Evolutionary conservation across 108 stramenopile species (phyloP), one percentile per base, ranked within the genome.

Genomic region (Craspedostauros australis): DNA sequence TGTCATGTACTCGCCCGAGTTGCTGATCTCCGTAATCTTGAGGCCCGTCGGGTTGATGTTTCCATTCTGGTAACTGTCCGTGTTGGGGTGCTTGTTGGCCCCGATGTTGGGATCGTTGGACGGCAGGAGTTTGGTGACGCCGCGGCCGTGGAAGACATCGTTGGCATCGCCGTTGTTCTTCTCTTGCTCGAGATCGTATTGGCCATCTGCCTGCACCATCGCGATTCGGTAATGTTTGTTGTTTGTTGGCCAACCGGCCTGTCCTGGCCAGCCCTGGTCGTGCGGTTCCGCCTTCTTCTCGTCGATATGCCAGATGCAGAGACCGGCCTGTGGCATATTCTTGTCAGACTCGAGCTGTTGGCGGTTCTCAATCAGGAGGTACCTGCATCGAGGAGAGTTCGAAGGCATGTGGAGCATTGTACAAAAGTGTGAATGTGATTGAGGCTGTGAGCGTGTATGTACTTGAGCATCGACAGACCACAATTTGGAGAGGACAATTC

Each of bases 281-380:
- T 39, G 52, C 11, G 25, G 16, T 20, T 54, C 58, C 27, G 50
- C 64, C 5, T 57, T 7, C n/a, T n/a, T n/a, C 22, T 72, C 65
- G 49, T 80, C 83, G 22, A 80, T 45, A 36, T 79, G 77, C 54
- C 54, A 80, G 39, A 84, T 75, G 24, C 64, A 70, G 6, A 84
- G 31, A 11, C 83, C 83, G 16, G 60, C 66, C 31, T 64, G 57
- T n/a, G 68, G 66, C 16, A 76, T 21, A 2, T 34, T 44, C 5
- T 38, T 36, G 44, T 69, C 75, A 38, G 62, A 62, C n/a, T 75
- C 77, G 4, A 46, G 23, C 7, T 25, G 32, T 58, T 79, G 82
- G 9, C 82, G 59, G 55, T 83, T 83, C 55, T 83, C 82, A 49
- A 83, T 76, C 34, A 83, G 40, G 5, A 83, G 62, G 36, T 78